Base-by-base conservation (phyloP, 176 grass and related monocot genomes). In the Raddia distichophylla region DNA sequence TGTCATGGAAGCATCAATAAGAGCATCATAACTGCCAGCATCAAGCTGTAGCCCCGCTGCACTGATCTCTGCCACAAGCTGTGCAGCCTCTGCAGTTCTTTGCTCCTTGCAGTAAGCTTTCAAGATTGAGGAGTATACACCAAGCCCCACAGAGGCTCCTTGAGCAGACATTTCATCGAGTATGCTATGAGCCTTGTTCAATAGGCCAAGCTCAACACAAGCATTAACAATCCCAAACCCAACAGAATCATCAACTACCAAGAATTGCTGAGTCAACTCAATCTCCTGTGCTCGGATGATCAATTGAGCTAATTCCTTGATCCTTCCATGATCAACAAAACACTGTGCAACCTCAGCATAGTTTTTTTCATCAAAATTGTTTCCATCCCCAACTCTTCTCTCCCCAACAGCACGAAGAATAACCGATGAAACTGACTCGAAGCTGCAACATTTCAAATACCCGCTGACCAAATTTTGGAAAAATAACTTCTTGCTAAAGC, bases 91-190 rank as follows among this genome's bases (percentile, higher is more conserved):
- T 10, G 84, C 96, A 49, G 93, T 98, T 76, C 89, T 95, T 49
- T 91, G 92, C 43, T 93, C 93, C 86, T 93, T 98, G 88, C 93
- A 98, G 77, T 93, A 98, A 5, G 92, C 88, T 93, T 91, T 95
- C 82, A 98, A 47, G 83, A 98, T 98, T 18, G 92, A 91, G 12
- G 90, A 88, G 74, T 95, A 98, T 27, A 95, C 89, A 59, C 90
- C 90, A 68, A 98, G 86, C 35, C 96, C 89, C 45, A 98, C 78
- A 40, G 88, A 86, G 44, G 84, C 90, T 76, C 92, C 92, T 67
- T 88, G 84, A 67, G 86, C 82, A 59, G 89, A 86, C 84, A 98
- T 98, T 98, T 98, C 90, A 73, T 98, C 80, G 15, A 98, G 82
- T 83, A 98, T 91, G 82, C 34, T 90, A 71, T 93, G 96, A 80